Base-by-base conservation (phyloP, 2,329 filamentous ascomycete genomes). In the Scortechinia acanthostroma region DNA sequence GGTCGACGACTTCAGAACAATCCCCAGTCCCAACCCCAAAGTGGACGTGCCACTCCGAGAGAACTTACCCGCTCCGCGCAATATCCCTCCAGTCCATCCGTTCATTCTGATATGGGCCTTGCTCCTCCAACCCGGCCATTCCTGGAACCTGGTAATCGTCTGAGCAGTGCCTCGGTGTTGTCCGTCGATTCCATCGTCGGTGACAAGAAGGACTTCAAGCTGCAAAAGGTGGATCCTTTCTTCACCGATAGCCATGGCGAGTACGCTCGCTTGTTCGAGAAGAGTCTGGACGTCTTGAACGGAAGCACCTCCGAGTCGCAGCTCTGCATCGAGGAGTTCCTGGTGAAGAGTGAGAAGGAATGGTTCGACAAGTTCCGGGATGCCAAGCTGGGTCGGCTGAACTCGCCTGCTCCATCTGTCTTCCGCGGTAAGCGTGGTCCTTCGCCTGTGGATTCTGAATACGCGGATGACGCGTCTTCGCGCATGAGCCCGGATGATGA, bases 201-300 rank as follows among this genome's bases (percentile, higher is more conserved):
- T n/a, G 76, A 77, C 47, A 79, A 79, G 55, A 74, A 73, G 45
- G 73, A 81, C 53, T 80, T 74, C 55, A 73, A 76, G 49, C 69
- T 83, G n/a, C 80, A 85, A 55, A 78, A 83, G 46, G 76, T 85
- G 0, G 78, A 81, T 51, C 80, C 80, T 2, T 81, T 79, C 62
- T 86, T 86, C 62, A 83, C 75, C 4, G 81, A 85, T 55, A 72
- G 73, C 42, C 77, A 70, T 23, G 80, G 78, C 22, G 68, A 80
- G 49, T 85, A 80, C 57, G 79, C 76, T 50, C 67, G 67, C 48
- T 68, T 64, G 1, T 84, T 83, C 49, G 73, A 77, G 47, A 69
- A 73, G 56, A 75, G 69, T 53, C 68, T 84, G 1, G 71, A 77
- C 22, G 58, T 60, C 2, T 62, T 85, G n/a, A 59, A 54, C 42